Percentiles rank a stretch among this genome's conserved stretches.
Conservation (phyloP, 441 rosid species). For the Populus hybrid region DNA sequence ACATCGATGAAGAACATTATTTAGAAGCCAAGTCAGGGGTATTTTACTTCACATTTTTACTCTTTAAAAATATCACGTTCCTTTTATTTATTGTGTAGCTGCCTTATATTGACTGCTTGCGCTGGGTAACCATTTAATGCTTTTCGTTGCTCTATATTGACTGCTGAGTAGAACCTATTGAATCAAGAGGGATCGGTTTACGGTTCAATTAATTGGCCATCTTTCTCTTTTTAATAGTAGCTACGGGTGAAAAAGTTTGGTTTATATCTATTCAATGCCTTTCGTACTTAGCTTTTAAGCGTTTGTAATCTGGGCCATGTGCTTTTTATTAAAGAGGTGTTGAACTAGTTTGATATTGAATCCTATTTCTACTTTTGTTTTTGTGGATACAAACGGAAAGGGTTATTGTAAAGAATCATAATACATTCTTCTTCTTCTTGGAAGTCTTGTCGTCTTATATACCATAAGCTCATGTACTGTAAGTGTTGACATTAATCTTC, state of each 20-base stretch:
- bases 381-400: background rate
- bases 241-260: background rate
- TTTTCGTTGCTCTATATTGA: background rate
- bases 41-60: background rate
- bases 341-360: background rate
- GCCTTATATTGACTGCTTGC: background rate
- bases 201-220: background rate
- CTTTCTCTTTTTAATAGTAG: background rate
- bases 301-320: background rate
- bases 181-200: background rate
- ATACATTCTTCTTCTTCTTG: too few relatives aligned
- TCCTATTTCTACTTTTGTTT: background rate
- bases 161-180: background rate
- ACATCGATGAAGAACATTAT: constrained; percentile 73
- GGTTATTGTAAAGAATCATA: background rate
- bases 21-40: constrained; percentile 65
- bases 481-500: background rate
- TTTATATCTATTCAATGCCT: background rate
- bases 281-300: background rate
- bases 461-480: background rate
- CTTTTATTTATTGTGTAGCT: background rate
- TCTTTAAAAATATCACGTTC: background rate
- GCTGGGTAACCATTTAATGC: background rate
- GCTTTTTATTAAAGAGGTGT: background rate
- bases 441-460: too few relatives aligned